A percentile compares a stretch with the other conserved stretches of the same genome.
phyloP scores from a whole-genome alignment of 2,329 filamentous ascomycete species.

The Microcera coccophila region DNA sequence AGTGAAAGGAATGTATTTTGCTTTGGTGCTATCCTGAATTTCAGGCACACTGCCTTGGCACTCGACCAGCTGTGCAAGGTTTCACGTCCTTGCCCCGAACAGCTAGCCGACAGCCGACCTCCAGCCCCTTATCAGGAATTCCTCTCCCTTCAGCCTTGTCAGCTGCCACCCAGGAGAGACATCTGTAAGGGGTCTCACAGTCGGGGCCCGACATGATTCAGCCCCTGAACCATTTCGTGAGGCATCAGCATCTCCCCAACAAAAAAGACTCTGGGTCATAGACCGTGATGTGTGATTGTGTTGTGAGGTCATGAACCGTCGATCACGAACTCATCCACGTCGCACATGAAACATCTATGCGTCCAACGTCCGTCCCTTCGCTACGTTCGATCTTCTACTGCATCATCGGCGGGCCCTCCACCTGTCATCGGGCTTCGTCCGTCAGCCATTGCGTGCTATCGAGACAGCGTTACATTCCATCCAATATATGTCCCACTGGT shows the following conservation, averaged over 20 bases:
- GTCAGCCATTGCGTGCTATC: not conserved
- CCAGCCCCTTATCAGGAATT: too few relatives aligned
- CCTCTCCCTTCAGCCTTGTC: not conserved
- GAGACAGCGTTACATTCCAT: not conserved
- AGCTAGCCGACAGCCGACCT: too few relatives aligned
- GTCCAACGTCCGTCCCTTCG: too few relatives aligned
- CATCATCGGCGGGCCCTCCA: conserved; percentile 13
- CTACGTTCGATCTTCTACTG: conserved; percentile 7
- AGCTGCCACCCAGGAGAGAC: not conserved
- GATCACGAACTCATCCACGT: not conserved
- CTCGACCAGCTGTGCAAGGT: too few relatives aligned
- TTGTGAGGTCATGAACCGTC: not conserved
- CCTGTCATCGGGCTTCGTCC: conserved; percentile 1
- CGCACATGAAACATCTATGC: conserved; percentile 17
- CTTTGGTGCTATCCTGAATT: too few relatives aligned
- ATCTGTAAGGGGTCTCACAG: not conserved
- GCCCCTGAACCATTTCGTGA: not conserved
- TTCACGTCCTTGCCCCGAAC: too few relatives aligned
- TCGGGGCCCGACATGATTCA: not conserved
- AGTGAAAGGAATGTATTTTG: too few relatives aligned
- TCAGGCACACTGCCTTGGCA: too few relatives aligned
- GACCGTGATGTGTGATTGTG: not conserved
- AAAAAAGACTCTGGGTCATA: too few relatives aligned
- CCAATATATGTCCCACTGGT: not conserved
- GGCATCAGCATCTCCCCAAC: too few relatives aligned